Percentiles rank a stretch among this genome's conserved stretches.
phyloP scores from a whole-genome alignment of 2,329 filamentous ascomycete genomes.

The Beauveria medogensis region DNA sequence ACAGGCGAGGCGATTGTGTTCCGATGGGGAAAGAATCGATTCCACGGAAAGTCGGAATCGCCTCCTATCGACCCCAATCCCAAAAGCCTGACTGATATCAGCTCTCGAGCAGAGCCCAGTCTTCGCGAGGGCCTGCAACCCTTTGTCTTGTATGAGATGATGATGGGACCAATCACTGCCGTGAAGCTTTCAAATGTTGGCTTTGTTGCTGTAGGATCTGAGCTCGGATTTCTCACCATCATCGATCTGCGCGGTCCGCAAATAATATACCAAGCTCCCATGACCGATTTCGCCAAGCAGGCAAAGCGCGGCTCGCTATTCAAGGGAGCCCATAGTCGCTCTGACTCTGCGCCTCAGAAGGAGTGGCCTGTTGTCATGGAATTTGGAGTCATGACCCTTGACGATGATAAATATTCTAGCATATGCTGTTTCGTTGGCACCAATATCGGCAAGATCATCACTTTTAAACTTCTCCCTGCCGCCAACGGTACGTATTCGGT shows the following conservation, averaged over 20 bases:
- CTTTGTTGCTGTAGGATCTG: slow-evolving; percentile 81
- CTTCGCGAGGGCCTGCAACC: slow-evolving; percentile 79
- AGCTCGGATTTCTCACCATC: slow-evolving; percentile 70
- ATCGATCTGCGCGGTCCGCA: slow-evolving; percentile 82
- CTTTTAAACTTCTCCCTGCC: slow-evolving; percentile 81
- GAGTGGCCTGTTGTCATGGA: slow-evolving; percentile 80
- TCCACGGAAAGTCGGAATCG: slow-evolving; percentile 54
- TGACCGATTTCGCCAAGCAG: slow-evolving; percentile 67
- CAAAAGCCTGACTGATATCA: slow-evolving; percentile 68
- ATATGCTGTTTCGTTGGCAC: slow-evolving; percentile 91
- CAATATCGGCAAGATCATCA: slow-evolving; percentile 71
- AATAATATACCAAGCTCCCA: slow-evolving; percentile 67
- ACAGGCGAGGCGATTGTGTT: slow-evolving; percentile 84
- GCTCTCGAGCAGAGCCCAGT: slow-evolving; percentile 58
- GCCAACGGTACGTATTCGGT: slow-evolving; percentile 60
- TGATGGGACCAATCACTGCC: slow-evolving; percentile 71
- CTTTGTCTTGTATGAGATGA: slow-evolving; percentile 71
- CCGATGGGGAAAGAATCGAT: slow-evolving; percentile 75
- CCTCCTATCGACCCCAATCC: slow-evolving; percentile 48
- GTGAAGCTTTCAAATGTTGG: slow-evolving; percentile 85
- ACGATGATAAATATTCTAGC: slow-evolving; percentile 91
- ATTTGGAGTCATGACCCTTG: slow-evolving; percentile 88
- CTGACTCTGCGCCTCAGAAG: slow-evolving; percentile 31
- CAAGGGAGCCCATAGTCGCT: slow-evolving; percentile 28
- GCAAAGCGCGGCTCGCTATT: slow-evolving; percentile 70